A percentile compares a stretch with the other conserved stretches of the same genome.
Evolutionary conservation across 1,284 basidiomycete species (phyloP).

Genomic region (Puccinia triticina): DNA sequence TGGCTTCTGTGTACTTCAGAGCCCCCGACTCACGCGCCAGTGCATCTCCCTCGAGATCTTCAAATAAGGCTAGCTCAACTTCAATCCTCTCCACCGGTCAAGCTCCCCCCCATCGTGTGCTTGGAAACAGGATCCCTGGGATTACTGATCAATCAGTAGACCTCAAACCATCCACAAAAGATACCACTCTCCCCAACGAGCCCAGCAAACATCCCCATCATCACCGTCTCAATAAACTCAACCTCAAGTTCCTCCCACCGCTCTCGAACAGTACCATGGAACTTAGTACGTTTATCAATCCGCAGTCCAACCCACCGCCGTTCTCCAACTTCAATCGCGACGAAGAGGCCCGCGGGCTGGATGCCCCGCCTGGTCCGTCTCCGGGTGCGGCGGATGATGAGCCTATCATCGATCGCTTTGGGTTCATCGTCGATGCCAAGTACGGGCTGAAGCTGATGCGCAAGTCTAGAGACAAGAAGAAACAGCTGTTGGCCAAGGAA

Average conservation of each 20-base stretch:
- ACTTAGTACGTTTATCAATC: constrained; percentile 36
- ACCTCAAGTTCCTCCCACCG: constrained; percentile 29
- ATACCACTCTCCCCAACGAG: background rate
- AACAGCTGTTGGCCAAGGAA: constrained; percentile 19
- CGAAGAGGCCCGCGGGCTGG: background rate
- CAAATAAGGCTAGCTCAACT: background rate
- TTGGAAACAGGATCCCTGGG: background rate
- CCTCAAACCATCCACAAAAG: background rate
- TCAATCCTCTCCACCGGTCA: constrained; percentile 1
- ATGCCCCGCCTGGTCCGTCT: background rate
- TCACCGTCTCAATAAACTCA: background rate
- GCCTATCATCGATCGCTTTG: constrained; percentile 44
- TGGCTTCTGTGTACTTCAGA: constrained; percentile 12
- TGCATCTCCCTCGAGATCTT: background rate
- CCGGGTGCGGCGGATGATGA: constrained; percentile 15
- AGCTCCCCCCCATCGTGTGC: background rate
- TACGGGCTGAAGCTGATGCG: constrained; percentile 45
- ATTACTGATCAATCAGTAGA: background rate
- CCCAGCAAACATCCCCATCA: background rate
- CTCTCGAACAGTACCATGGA: constrained; percentile 45
- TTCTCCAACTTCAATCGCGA: constrained; percentile 36
- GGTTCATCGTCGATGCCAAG: constrained; percentile 49
- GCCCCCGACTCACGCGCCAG: background rate
- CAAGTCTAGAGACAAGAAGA: constrained; percentile 37
- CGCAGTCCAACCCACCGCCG: constrained; percentile 35